These are phyloP conservation scores for Mrakia blollopis DNA, from an alignment of 768 basidiomycete genomes.

Conservation along the genomic window DNA sequence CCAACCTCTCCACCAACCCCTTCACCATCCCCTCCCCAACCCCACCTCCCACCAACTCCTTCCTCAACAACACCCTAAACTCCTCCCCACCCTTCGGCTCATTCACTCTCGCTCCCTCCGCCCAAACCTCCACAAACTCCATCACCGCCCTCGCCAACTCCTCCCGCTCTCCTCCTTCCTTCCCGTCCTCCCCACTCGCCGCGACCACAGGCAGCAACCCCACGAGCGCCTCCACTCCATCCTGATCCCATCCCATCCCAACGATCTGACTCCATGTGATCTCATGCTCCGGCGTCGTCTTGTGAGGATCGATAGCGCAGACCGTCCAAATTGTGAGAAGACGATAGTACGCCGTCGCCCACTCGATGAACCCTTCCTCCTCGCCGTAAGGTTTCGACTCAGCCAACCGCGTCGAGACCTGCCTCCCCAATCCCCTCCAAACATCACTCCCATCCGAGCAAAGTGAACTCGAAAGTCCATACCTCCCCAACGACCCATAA, in stretches of 20 bases:
- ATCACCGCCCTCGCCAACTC: neutral
- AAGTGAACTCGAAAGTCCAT: conserved; percentile 69
- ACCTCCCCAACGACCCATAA: conserved; percentile 63
- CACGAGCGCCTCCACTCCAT: conserved; percentile 40
- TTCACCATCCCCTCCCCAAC: neutral
- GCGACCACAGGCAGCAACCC: neutral
- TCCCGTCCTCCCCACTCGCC: no score
- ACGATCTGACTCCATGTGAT: conserved; percentile 81
- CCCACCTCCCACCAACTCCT: neutral
- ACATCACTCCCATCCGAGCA: conserved; percentile 60
- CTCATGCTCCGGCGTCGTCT: conserved; percentile 77
- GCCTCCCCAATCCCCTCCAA: conserved; percentile 51
- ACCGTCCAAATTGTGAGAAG: conserved; percentile 68
- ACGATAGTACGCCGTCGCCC: conserved; percentile 51
- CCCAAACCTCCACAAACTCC: conserved; percentile 52
- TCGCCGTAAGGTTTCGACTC: neutral
- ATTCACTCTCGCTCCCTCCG: conserved; percentile 73
- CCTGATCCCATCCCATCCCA: conserved; percentile 70
- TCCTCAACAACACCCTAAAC: neutral
- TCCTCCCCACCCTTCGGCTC: conserved; percentile 47
- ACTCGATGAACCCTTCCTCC: neutral
- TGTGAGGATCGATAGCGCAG: conserved; percentile 86
- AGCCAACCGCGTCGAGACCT: conserved; percentile 1
- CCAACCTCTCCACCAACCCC: neutral
- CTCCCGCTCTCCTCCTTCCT: neutral